A percentile compares a stretch with the other conserved stretches of the same genome.
Evolutionary conservation across 179 eudicot species (phyloP).

Genomic region (Silene noctiflora): DNA sequence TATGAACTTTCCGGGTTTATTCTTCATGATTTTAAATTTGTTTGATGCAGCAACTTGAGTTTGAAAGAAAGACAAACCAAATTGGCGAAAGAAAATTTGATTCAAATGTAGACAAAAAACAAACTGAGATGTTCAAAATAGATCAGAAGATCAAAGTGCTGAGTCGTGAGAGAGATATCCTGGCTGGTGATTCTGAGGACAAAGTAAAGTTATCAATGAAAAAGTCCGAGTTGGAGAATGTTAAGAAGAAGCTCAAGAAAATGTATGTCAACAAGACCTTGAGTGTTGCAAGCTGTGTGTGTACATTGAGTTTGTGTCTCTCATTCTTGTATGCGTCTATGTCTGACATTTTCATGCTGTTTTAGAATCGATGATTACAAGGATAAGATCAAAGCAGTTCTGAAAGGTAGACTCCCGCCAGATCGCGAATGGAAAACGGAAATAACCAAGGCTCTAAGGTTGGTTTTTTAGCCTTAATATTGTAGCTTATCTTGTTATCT

Average conservation of each 20-base stretch:
- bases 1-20: background rate
- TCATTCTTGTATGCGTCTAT: background rate
- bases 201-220: constrained; percentile 56
- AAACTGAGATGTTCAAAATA: constrained; percentile 37
- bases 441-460: constrained; percentile 66
- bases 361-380: constrained; percentile 77
- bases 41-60: constrained; percentile 52
- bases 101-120: constrained; percentile 34
- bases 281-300: background rate
- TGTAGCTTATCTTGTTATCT: background rate
- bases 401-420: constrained; percentile 87
- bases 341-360: constrained; percentile 26
- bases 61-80: constrained; percentile 62
- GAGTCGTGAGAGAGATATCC: constrained; percentile 47
- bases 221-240: constrained; percentile 64
- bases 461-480: constrained; percentile 15
- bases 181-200: constrained; percentile 70
- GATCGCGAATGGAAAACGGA: constrained; percentile 75
- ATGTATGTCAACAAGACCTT: constrained; percentile 47
- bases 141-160: constrained; percentile 56
- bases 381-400: constrained; percentile 70
- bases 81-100: constrained; percentile 53
- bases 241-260: constrained; percentile 64
- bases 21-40: constrained; percentile 10
- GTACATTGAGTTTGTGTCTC: constrained; percentile 10